Base-by-base conservation (phyloP, 225 moss, liverwort and hornwort species). In the Ulota crispa region DNA sequence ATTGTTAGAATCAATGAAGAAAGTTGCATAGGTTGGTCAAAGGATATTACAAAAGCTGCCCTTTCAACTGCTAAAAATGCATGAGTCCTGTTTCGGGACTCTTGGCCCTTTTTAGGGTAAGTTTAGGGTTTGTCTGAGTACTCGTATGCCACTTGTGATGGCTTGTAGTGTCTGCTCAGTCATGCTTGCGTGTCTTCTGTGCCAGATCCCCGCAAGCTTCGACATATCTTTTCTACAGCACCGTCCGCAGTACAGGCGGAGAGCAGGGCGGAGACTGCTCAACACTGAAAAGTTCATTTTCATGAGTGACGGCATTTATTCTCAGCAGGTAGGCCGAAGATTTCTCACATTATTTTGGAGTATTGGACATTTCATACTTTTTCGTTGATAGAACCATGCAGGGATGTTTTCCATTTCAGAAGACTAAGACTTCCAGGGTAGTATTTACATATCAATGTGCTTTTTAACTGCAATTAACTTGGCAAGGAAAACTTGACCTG, bases 141-240 rank as follows among this genome's bases (percentile, higher is more conserved):
- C 59, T 47, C 28, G 19, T 39, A 42, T 30, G 19, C 34, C 16
- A 68, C 34, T 70, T 70, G 3, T 54, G 15, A 45, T 56, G 80
- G 65, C 72, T 64, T 67, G n/a, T 76, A 59, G 30, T 41, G 41
- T 72, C 30, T 75, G 21, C 55, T 70, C 60, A 69, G 64, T 78
- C 69, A 70, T 78, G 73, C 53, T 73, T 77, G 68, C 47, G 28
- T 77, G 76, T 72, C 36, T 76, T 21, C 28, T 73, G 74, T 89
- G 78, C 43, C 85, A 92, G 92, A 92, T 92, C 81, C 85, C 92
- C 39, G 88, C 90, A 77, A 83, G 70, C 43, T 75, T 92, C 18
- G 67, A 85, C 61, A 85, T 92, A 60, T 60, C 4, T 24, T 81
- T 92, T 24, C 37, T 21, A 23, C 81, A 82, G 20, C 65, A 83